A percentile compares a stretch with the other conserved stretches of the same genome.
Conservation (phyloP, 768 basidiomycete genomes). For the Boletus tylopilopsis region DNA sequence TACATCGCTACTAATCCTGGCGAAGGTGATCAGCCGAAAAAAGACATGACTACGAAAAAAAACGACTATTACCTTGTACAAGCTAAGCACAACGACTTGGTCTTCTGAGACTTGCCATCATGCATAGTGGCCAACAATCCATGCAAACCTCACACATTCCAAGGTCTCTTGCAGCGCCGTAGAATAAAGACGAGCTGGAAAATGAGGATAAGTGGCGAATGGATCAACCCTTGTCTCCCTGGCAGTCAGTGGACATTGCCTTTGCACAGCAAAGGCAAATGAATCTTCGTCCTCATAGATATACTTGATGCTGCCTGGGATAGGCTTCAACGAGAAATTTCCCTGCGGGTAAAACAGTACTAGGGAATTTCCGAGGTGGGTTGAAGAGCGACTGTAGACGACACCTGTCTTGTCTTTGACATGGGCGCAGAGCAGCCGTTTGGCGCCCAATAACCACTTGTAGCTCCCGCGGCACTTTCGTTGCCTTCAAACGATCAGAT, state of each 20-base stretch:
- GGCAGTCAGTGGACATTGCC: not conserved
- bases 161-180: not conserved
- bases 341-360: slow-evolving; percentile 12
- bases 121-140: not conserved
- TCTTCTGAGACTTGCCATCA: not conserved
- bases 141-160: not conserved
- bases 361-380: slow-evolving; percentile 8
- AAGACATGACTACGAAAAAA: too few species aligned
- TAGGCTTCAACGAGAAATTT: not conserved
- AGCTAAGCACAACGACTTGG: not conserved
- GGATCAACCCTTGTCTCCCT: not conserved
- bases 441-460: too few species aligned
- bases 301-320: slow-evolving; percentile 15
- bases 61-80: too few species aligned
- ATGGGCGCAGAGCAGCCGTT: not conserved
- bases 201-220: not conserved
- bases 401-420: not conserved
- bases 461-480: too few species aligned
- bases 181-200: not conserved
- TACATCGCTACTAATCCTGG: too few species aligned
- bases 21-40: too few species aligned
- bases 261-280: slow-evolving; percentile 2
- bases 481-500: too few species aligned
- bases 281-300: not conserved
- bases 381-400: slow-evolving; percentile 4